Conservation (phyloP, 2,329 filamentous ascomycete genomes). For the Keithomyces neogunnii region DNA sequence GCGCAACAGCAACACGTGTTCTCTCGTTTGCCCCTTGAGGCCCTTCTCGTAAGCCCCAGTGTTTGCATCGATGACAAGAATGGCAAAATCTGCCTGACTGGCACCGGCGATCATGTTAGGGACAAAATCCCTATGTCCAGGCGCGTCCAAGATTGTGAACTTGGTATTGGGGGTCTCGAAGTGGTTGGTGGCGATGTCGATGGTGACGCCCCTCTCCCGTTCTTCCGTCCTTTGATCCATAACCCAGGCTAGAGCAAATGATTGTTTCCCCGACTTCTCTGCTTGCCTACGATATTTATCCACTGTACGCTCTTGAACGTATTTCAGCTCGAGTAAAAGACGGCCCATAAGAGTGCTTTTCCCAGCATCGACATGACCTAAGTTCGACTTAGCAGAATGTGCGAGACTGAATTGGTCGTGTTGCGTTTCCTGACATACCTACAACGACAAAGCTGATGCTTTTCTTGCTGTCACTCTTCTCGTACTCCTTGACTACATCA, state of each 20-base stretch:
- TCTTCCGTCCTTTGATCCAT: slow-evolving; percentile 90
- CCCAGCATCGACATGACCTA: slow-evolving; percentile 92
- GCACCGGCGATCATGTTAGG: slow-evolving; percentile 99
- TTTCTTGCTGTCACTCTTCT: slow-evolving; percentile 67
- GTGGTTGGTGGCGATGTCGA: slow-evolving; percentile 90
- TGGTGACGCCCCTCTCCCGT: slow-evolving; percentile 81
- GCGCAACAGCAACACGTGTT: slow-evolving; percentile 81
- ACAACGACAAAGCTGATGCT: slow-evolving; percentile 88
- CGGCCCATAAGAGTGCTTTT: slow-evolving; percentile 98
- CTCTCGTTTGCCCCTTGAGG: slow-evolving; percentile 84
- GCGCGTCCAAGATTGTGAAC: slow-evolving; percentile 93
- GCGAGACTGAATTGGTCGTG: neutral
- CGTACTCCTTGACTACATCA: slow-evolving; percentile 74
- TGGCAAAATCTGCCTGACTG: slow-evolving; percentile 90
- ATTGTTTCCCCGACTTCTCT: slow-evolving; percentile 84
- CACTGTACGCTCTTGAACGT: slow-evolving; percentile 79
- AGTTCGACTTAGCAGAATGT: neutral
- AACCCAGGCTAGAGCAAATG: slow-evolving; percentile 95
- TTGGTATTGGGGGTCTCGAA: slow-evolving; percentile 82
- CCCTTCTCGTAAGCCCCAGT: slow-evolving; percentile 91
- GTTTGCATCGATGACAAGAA: slow-evolving; percentile 86
- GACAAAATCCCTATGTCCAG: slow-evolving; percentile 91
- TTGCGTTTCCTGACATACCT: slow-evolving; percentile 43
- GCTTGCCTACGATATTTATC: slow-evolving; percentile 85
- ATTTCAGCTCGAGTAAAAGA: slow-evolving; percentile 79